Percentiles rank a stretch among this genome's conserved stretches.
Evolutionary conservation across 768 basidiomycete genomes (phyloP).

Genomic region (Obba rivulosa): DNA sequence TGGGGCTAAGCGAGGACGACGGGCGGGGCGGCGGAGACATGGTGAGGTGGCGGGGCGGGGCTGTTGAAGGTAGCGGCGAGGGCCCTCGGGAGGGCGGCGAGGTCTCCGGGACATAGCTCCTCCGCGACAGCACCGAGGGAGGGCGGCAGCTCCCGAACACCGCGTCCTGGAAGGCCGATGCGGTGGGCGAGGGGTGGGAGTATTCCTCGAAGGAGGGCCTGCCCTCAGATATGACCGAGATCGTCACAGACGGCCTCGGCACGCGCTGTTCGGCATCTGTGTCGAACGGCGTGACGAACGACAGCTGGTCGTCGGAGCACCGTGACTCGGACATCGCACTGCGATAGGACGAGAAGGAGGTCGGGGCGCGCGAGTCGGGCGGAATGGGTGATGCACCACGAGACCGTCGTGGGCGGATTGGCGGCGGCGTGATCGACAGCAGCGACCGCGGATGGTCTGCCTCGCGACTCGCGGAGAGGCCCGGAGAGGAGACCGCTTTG

Average conservation of each 20-base stretch:
- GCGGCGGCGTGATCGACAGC: slow-evolving; percentile 40
- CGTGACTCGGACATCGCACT: slow-evolving; percentile 15
- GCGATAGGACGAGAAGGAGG: slow-evolving; percentile 14
- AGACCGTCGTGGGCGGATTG: slow-evolving; percentile 26
- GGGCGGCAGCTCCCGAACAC: slow-evolving; percentile 28
- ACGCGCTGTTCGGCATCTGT: slow-evolving; percentile 19
- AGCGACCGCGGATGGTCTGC: background rate
- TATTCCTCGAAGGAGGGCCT: slow-evolving; percentile 51
- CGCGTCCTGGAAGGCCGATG: slow-evolving; percentile 74
- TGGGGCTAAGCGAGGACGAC: slow-evolving; percentile 54
- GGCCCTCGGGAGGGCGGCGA: slow-evolving; percentile 18
- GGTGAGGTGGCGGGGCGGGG: slow-evolving; percentile 17
- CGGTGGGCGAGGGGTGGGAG: slow-evolving; percentile 68
- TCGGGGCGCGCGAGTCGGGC: slow-evolving; percentile 3
- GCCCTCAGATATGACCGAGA: slow-evolving; percentile 41
- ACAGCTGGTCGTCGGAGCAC: slow-evolving; percentile 33
- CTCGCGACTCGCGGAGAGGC: slow-evolving; percentile 9
- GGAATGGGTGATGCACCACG: slow-evolving; percentile 6
- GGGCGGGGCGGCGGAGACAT: slow-evolving; percentile 57
- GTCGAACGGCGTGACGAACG: slow-evolving; percentile 23
- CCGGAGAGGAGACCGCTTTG: slow-evolving; percentile 18
- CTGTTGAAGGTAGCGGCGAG: slow-evolving; percentile 13
- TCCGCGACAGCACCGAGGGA: slow-evolving; percentile 15
- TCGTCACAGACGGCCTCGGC: slow-evolving; percentile 42
- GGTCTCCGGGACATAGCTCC: slow-evolving; percentile 12